Evolutionary conservation across 177 flowering plant genomes (phyloP), one percentile per base, ranked within the genome.

Genomic region (Vitis hybrid): DNA sequence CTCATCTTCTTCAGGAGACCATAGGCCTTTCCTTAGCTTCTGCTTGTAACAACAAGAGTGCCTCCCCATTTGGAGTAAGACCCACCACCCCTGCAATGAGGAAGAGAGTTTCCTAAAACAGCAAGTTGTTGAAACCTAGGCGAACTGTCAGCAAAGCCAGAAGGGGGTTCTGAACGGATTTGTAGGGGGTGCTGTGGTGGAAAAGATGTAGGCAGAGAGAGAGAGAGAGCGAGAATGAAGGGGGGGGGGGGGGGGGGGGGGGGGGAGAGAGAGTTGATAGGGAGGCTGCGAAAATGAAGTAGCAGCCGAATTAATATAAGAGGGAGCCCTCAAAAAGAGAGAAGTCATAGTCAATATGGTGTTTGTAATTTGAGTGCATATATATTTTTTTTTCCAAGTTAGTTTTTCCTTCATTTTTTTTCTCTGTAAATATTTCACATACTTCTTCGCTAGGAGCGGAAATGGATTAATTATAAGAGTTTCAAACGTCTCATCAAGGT

Each of bases 1-100:
- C 77, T 79, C 82, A 52, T 79, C 82, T 27, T 79, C 82, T 53
- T 79, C 82, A 32, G 82, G 82, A 10, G 82, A 79, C 82, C 82
- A 79, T 1, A 79, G 78, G 9, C 82, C 82, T 76, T 79, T 79
- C 64, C 82, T 73, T 35, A 79, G 71, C 67, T 79, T 79, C 71
- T 79, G 82, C 71, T 79, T 79, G 75, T 73, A 73, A 58, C 82
- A 79, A 58, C 79, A 79, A 49, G 79, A 76, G 62, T 70, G 79
- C 65, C 82, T 76, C 61, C 82, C 82, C 82, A 79, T 79, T 74
- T 59, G 46, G 30, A 50, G 68, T 9, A 51, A 61, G n/a, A 56
- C 64, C n/a, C 27, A 66, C 66, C 65, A 2, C 65, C 51, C 30
- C 54, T 58, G 17, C 50, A 63, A 57, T 57, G 63, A 59, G 70